phyloP scores from a whole-genome alignment of 1,139 yeast species.

The Chernovozyma sophiae-reginae region DNA sequence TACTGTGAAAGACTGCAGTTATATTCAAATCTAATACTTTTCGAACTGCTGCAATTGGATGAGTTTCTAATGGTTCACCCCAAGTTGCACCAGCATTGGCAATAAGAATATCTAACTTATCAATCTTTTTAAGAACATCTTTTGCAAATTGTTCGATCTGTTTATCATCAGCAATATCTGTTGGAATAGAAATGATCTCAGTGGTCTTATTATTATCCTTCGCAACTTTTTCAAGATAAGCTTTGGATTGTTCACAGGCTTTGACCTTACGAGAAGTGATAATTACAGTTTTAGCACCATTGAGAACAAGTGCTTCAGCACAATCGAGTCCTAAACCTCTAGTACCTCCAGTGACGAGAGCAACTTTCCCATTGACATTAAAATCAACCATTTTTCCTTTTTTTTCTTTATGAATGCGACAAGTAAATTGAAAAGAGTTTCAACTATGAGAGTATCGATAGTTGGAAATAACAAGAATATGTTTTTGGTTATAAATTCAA shows the following conservation, averaged over 20 bases:
- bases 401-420: no score
- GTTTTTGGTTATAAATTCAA: no score
- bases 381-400: constrained; percentile 46
- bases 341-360: constrained; percentile 76
- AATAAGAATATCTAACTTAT: constrained; percentile 56
- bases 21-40: constrained; percentile 65
- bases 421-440: no score
- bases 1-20: constrained; percentile 66
- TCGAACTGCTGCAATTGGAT: constrained; percentile 59
- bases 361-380: constrained; percentile 60
- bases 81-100: constrained; percentile 84
- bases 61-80: constrained; percentile 65
- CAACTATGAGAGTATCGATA: no score
- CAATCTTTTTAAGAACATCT: constrained; percentile 37
- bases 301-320: constrained; percentile 60
- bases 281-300: constrained; percentile 62
- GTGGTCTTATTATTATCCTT: constrained; percentile 38
- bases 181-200: constrained; percentile 51
- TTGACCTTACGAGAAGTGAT: constrained; percentile 63
- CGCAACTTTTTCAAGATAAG: constrained; percentile 45
- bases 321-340: constrained; percentile 70
- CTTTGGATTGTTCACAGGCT: constrained; percentile 61
- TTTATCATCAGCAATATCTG: constrained; percentile 53
- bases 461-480: no score
- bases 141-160: constrained; percentile 48